These are phyloP conservation scores for Syzygium jambos DNA, from an alignment of 345 rosid genomes.

Conservation along the genomic window DNA sequence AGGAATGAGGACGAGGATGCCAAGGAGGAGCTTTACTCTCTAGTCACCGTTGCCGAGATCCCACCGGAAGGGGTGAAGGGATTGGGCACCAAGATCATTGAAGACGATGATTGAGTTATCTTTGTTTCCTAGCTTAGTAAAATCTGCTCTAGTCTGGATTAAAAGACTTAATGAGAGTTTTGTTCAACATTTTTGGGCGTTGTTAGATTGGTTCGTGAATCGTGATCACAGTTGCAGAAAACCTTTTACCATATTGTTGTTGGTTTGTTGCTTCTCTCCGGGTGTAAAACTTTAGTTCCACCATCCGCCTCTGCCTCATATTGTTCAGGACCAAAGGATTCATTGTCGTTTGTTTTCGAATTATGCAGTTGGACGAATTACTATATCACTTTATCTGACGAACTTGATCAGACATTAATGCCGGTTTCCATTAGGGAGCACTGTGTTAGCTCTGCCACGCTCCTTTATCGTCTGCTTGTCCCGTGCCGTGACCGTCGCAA, in stretches of 20 bases:
- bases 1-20: constrained; percentile 59
- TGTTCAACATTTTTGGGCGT: neutral
- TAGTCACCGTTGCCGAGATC: constrained; percentile 44
- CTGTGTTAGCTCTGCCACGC: neutral
- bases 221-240: neutral
- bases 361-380: neutral
- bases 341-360: neutral
- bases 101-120: constrained; percentile 38
- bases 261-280: neutral
- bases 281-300: neutral
- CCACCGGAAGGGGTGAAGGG: constrained; percentile 44
- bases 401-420: neutral
- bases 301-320: neutral
- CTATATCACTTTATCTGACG: neutral
- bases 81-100: constrained; percentile 45
- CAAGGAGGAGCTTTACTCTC: constrained; percentile 56
- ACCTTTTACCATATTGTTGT: neutral
- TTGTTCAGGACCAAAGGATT: neutral
- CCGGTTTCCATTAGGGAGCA: neutral
- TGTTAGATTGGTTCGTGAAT: neutral
- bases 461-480: neutral
- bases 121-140: neutral
- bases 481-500: neutral
- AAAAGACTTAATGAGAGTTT: neutral
- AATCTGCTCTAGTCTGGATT: neutral